Base-by-base conservation (phyloP, 345 rosid species). In the Salix viminalis region DNA sequence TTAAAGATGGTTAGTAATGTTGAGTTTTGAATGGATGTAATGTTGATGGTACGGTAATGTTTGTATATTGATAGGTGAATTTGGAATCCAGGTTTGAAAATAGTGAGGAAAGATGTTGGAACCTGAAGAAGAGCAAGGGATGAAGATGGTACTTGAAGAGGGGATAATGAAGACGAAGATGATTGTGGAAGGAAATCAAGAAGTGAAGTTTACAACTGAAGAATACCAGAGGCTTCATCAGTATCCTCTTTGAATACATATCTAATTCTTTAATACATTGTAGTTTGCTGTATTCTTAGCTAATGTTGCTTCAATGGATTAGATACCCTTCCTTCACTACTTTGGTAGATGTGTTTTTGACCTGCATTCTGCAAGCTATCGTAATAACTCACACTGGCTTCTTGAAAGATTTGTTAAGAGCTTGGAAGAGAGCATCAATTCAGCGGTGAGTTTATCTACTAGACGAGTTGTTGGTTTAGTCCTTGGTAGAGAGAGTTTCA, bases 151-250 rank as follows among this genome's bases (percentile, higher is more conserved):
- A 68, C 39, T 67, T 70, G 82, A 82, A 32, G 82, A 78, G 70
- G 85, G 77, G 7, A 82, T 82, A 18, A 2, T 18, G 62, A 82
- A 78, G 77, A 76, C 79, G 4, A 82, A 67, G 70, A 82, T 66
- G 81, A 70, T 77, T 52, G 58, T 82, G 37, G 76, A 77, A 74
- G 84, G 84, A 28, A 23, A 74, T 77, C 80, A 76, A 11, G 84
- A 82, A 44, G 77, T 69, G 23, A 82, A 58, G 69, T 82, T 82
- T 61, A 70, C 79, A 34, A 71, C 19, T n/a, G 84, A 74, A 65
- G 84, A 81, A 74, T 74, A 65, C 50, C 67, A 61, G 70, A 77
- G 48, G 66, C 74, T 70, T 46, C 72, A 82, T 75, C 37, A 74
- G 81, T 82, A 82, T 82, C 84, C 76, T 82, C 67, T 56, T 36